Base-by-base conservation (phyloP, 805 yeast genomes). In the Myxozyma geophila region DNA sequence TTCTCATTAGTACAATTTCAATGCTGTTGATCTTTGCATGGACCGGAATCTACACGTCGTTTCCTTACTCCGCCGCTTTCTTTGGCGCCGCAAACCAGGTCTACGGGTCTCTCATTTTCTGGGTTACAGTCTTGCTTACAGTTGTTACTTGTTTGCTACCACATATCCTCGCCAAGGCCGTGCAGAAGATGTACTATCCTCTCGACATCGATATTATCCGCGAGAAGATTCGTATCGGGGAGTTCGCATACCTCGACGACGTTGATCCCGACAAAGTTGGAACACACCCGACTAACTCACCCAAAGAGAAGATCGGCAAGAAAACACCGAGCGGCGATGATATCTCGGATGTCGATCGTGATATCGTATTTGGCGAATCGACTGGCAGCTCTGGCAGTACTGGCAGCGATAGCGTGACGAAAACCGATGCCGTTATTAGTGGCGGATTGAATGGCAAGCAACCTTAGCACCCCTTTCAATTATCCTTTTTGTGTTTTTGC, bases 1-100 rank as follows among this genome's bases (percentile, higher is more conserved):
- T 82, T 35, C 71, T 85, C 28, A 81, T 87, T 64, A 77, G 79
- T 61, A 76, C 81, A 0, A 72, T 90, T 52, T 86, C 91, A 13
- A 80, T 81, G 58, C 73, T 87, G 65, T 68, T 88, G 49, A 79
- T 88, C 17, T 87, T 82, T 70, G 83, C 85, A 72, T 89, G 96
- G 96, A 84, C 90, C 3, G 92, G 93, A n/a, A 83, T 86, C 23
- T 89, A 92, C 87, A 83, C 91, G 37, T 75, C 85, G 3, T 74
- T 82, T 35, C 66, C 76, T 1, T 75, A 78, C 60, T 81, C 89
- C 8, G 80, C 79, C 10, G 89, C 85, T 70, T 87, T 86, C 70
- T 89, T 84, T 75, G 80, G 82, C 63, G 84, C 88, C 28, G 95
- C 89, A 1, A 74, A 84, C 1, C 84, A 86, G 70, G 80, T 82